Evolutionary conservation across 306 rosid species (phyloP).

Genomic region (Vicia sativa): DNA sequence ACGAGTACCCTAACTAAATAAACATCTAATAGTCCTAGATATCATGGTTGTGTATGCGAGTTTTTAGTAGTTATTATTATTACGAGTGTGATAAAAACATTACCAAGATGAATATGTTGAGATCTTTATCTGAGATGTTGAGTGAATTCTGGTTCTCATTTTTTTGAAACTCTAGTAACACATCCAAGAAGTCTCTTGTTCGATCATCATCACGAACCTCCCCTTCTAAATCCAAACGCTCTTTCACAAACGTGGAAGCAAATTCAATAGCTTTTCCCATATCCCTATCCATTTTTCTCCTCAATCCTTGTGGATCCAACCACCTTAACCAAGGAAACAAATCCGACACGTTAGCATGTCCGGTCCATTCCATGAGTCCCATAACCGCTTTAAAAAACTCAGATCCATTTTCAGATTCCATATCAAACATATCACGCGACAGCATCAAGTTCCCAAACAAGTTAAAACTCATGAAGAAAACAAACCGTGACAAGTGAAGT

Average conservation of each 20-base stretch:
- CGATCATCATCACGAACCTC: neutral
- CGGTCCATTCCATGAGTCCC: slow-evolving; percentile 59
- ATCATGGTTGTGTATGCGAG: too few relatives aligned
- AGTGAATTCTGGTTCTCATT: slow-evolving; percentile 44
- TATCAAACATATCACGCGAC: slow-evolving; percentile 55
- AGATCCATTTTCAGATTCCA: slow-evolving; percentile 45
- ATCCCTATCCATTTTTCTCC: slow-evolving; percentile 55
- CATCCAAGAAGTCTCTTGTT: slow-evolving; percentile 56
- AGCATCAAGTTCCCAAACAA: slow-evolving; percentile 62
- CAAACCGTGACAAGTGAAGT: slow-evolving; percentile 54
- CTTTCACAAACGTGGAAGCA: slow-evolving; percentile 49
- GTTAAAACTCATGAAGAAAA: slow-evolving; percentile 59
- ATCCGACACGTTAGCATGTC: slow-evolving; percentile 49
- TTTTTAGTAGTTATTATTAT: too few relatives aligned
- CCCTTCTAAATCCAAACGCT: slow-evolving; percentile 41
- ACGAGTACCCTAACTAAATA: too few relatives aligned
- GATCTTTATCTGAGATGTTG: slow-evolving; percentile 47
- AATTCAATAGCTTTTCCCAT: slow-evolving; percentile 52
- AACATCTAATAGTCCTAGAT: too few relatives aligned
- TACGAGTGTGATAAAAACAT: neutral
- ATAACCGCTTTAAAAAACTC: slow-evolving; percentile 54
- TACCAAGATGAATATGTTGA: slow-evolving; percentile 59
- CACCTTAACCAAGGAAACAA: slow-evolving; percentile 55
- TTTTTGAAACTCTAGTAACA: slow-evolving; percentile 56
- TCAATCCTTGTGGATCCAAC: slow-evolving; percentile 59